These are phyloP conservation scores for Hordeum marinum DNA, from an alignment of 176 grass and related monocot species.

Conservation along the genomic window DNA sequence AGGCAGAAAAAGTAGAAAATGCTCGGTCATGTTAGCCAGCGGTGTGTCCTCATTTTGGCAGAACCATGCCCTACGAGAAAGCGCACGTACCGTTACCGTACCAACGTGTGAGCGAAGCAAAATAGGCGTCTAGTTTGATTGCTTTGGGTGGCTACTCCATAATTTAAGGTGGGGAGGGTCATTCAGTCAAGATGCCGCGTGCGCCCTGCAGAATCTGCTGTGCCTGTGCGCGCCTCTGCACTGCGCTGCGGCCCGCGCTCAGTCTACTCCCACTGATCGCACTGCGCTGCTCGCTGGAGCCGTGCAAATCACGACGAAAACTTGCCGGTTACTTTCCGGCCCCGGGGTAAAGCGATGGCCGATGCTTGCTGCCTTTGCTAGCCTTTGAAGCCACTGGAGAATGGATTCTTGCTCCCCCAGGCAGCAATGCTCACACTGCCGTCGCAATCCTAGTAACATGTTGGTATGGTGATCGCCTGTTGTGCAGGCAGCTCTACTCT, in stretches of 20 bases:
- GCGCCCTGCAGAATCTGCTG: constrained; percentile 66
- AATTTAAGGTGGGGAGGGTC: constrained; percentile 24
- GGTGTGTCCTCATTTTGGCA: no score
- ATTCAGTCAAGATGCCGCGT: constrained; percentile 64
- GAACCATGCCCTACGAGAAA: not conserved
- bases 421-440: not conserved
- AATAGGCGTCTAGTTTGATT: not conserved
- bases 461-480: not conserved
- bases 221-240: not conserved
- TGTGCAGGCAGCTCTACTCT: not conserved
- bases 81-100: not conserved
- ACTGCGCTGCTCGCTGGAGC: not conserved
- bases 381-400: not conserved
- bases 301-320: not conserved
- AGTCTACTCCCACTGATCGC: not conserved
- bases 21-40: no score
- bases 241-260: not conserved
- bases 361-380: not conserved
- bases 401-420: not conserved
- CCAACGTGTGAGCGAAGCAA: constrained; percentile 29
- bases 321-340: not conserved
- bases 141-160: not conserved
- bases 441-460: not conserved
- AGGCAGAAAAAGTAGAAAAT: no score
- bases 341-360: not conserved